phyloP scores from a whole-genome alignment of 192 early-diverging fungal genomes.

The Entomortierella lignicola region DNA sequence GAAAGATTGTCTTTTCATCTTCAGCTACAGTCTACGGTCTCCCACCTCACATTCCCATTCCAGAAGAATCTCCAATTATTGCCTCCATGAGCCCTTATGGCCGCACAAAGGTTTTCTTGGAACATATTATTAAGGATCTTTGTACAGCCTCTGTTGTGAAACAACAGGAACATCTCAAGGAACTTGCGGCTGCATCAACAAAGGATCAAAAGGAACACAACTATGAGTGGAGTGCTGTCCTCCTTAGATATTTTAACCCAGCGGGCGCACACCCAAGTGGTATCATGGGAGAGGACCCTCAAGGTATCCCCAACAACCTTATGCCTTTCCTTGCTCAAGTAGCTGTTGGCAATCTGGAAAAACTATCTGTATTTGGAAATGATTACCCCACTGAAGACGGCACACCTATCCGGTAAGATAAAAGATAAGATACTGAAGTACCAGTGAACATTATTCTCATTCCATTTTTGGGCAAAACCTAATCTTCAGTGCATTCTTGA shows the following conservation, averaged over 20 bases:
- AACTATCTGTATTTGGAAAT: conserved; percentile 88
- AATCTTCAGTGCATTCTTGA: too few species aligned
- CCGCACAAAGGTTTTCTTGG: conserved; percentile 91
- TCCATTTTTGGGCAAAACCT: not conserved
- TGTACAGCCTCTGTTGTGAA: conserved; percentile 63
- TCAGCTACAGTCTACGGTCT: conserved; percentile 93
- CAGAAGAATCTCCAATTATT: conserved; percentile 71
- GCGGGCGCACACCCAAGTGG: conserved; percentile 92
- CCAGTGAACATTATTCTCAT: too few species aligned
- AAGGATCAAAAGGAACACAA: conserved; percentile 7
- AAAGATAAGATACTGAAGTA: too few species aligned
- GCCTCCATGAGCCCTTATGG: conserved; percentile 95
- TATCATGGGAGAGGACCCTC: conserved; percentile 91
- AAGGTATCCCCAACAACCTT: conserved; percentile 87
- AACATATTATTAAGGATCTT: conserved; percentile 84
- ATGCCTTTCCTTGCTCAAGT: conserved; percentile 92
- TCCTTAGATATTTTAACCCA: conserved; percentile 88
- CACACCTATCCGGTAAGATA: conserved; percentile 63
- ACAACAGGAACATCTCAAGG: conserved; percentile 19
- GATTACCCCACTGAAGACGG: conserved; percentile 95
- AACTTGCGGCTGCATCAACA: not conserved
- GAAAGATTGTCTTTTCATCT: conserved; percentile 94
- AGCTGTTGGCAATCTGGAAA: conserved; percentile 84
- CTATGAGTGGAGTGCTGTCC: conserved; percentile 33
- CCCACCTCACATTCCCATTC: conserved; percentile 76